These are phyloP conservation scores for Magnaporthiopsis incrustans DNA, from an alignment of 2,329 filamentous ascomycete genomes.

Conservation along the genomic window DNA sequence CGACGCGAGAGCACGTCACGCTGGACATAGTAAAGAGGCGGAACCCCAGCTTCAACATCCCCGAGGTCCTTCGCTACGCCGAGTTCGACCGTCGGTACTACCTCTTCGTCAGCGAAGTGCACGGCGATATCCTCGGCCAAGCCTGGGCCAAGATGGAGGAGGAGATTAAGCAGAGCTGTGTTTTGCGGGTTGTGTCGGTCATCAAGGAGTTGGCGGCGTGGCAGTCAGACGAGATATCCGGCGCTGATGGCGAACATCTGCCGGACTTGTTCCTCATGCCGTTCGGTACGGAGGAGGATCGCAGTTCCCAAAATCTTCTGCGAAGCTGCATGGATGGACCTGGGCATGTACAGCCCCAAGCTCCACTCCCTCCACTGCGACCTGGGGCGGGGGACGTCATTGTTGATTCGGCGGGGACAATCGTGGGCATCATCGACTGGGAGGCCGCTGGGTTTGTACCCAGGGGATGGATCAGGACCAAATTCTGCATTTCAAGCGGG, in stretches of 20 bases:
- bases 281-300: neutral
- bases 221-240: neutral
- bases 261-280: neutral
- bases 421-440: neutral
- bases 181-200: neutral
- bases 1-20: neutral
- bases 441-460: slow-evolving; percentile 4
- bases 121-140: neutral
- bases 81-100: neutral
- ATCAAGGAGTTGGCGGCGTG: neutral
- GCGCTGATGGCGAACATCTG: neutral
- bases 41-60: neutral
- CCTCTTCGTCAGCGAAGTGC: neutral
- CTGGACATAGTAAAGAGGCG: neutral
- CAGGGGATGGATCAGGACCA: slow-evolving; percentile 1
- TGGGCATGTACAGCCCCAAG: neutral
- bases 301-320: neutral
- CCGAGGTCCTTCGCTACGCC: neutral
- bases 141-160: neutral
- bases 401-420: neutral
- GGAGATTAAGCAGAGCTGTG: neutral
- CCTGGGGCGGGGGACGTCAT: neutral
- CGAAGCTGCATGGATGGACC: neutral
- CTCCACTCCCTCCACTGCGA: neutral
- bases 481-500: slow-evolving; percentile 1